Evolutionary conservation across 1,284 basidiomycete species (phyloP).

Genomic region (Athelia sp.): DNA sequence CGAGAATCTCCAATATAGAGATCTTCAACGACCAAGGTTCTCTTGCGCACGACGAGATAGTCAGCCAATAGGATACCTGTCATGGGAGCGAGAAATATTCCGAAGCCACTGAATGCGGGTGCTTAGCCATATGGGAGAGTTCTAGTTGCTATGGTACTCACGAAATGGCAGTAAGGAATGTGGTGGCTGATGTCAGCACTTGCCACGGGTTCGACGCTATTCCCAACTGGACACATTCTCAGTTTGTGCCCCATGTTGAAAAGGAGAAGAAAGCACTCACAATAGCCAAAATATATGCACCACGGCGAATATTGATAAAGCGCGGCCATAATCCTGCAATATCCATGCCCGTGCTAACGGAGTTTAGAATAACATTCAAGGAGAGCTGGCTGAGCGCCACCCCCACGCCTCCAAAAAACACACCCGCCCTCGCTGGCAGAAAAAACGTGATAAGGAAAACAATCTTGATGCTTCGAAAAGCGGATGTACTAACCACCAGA

Average conservation of each 20-base stretch:
- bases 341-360: conserved; percentile 3
- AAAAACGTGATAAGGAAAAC: too few relatives aligned
- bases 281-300: conserved; percentile 6
- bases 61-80: conserved; percentile 6
- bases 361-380: conserved; percentile 3
- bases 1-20: conserved; percentile 3
- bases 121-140: not conserved
- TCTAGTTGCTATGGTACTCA: not conserved
- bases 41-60: conserved; percentile 5
- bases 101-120: conserved; percentile 1
- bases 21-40: conserved; percentile 1
- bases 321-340: conserved; percentile 3
- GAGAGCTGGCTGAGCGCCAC: conserved; percentile 1
- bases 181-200: conserved; percentile 6
- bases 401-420: conserved; percentile 2
- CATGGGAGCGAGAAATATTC: conserved; percentile 6
- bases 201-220: conserved; percentile 10
- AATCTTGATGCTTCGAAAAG: not conserved
- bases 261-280: not conserved
- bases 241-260: not conserved
- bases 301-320: conserved; percentile 9
- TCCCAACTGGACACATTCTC: too few relatives aligned
- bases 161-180: conserved; percentile 8
- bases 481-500: not conserved
- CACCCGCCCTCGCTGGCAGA: not conserved